Conservation (phyloP, 2,329 filamentous ascomycete genomes). For the Whalleya microplaca region DNA sequence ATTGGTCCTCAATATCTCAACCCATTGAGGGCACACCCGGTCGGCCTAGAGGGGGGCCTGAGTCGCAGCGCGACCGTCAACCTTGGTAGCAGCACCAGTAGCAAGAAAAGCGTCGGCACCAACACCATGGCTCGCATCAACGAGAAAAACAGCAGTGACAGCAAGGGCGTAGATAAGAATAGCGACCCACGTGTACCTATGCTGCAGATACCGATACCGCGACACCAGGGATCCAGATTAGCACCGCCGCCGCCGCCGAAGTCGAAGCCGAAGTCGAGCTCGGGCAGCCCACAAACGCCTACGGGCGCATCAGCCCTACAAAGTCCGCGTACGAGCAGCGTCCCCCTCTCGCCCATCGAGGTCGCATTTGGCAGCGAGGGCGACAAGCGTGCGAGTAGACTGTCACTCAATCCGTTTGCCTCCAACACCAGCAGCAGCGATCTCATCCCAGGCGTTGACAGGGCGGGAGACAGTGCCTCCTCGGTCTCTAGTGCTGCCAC, state of each 20-base stretch:
- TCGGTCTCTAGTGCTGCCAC: no score
- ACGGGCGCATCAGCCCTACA: constrained; percentile 14
- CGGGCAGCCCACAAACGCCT: constrained; percentile 4
- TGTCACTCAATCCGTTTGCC: neutral
- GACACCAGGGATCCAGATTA: constrained; percentile 10
- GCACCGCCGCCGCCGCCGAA: constrained; percentile 14
- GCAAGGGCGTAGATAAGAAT: neutral
- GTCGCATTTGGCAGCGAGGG: constrained; percentile 23
- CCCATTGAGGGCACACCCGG: constrained; percentile 32
- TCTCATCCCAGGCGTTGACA: neutral
- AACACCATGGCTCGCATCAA: neutral
- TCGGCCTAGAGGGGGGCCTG: constrained; percentile 27
- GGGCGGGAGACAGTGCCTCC: no score
- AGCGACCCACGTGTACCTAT: constrained; percentile 1
- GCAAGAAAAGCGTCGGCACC: neutral
- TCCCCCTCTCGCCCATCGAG: constrained; percentile 34
- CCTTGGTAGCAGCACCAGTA: neutral
- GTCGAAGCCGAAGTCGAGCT: neutral
- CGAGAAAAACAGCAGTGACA: neutral
- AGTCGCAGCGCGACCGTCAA: neutral
- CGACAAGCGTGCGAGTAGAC: constrained; percentile 9
- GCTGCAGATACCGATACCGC: constrained; percentile 13
- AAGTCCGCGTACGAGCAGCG: constrained; percentile 29
- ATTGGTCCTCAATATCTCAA: constrained; percentile 34
- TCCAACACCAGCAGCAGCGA: neutral